Base-by-base conservation (phyloP, 2,329 filamentous ascomycete genomes). In the Colletotrichum limetticola region DNA sequence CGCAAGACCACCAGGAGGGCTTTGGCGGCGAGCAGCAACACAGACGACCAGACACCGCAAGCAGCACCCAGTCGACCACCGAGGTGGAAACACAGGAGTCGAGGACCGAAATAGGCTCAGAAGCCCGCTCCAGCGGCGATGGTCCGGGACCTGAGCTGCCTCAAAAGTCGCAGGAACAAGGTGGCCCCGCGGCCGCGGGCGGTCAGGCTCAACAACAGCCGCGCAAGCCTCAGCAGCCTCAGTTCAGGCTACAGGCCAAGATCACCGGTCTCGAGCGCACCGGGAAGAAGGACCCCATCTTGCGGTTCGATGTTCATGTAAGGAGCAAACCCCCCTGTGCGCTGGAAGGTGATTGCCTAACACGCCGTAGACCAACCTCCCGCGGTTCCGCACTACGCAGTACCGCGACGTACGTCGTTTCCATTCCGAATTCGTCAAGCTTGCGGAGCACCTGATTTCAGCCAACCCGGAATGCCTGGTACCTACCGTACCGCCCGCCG, bases 251-350 rank as follows among this genome's bases (percentile, higher is more conserved):
- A 49, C 95, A 98, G 81, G 95, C 94, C 58, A 99, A 98, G 86
- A 95, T 99, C 75, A 98, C 95, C 1, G 95, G 94, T 2, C 86
- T 99, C 60, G 97, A 99, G 85, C 90, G 97, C 72, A 97, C 94
- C 4, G 95, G 95, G 74, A 95, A 97, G 83, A 99, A 98, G 83
- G 97, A 99, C 79, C 95, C 95, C 1, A 95, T 98, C 76, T 84
- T 99, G 74, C 91, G 95, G 78, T 99, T 99, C 81, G 97, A 99
- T 84, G 95, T 98, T 75, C 95, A 99, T 84, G 97, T 98, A 91
- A 80, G 92, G 81, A 52, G 64, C 62, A 49, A 42, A 24, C 12
- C 4, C 11, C 24, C 14, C 0, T 12, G 28, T 65, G 55, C 30
- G 57, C 22, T 32, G 37, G 59, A 26, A 49, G 6, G n/a, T 56